phyloP scores from a whole-genome alignment of 805 yeast species.

The Dipodascus geniculatus region DNA sequence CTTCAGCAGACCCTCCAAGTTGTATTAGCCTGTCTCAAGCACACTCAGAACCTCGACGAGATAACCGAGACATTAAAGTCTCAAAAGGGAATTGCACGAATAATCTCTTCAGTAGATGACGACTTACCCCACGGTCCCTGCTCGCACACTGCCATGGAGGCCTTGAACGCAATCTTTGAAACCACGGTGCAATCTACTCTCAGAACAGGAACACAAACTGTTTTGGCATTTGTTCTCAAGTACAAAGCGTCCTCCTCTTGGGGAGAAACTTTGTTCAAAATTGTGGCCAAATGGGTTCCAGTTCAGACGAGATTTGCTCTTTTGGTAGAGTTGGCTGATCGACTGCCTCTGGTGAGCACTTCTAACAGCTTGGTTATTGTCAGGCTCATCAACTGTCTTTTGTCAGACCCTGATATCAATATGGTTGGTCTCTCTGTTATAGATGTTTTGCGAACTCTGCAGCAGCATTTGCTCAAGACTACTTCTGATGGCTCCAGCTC shows the following conservation, averaged over 20 bases:
- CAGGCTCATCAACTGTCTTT: slow-evolving; percentile 37
- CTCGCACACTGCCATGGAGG: slow-evolving; percentile 14
- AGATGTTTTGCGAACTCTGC: slow-evolving; percentile 49
- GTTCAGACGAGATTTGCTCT: slow-evolving; percentile 64
- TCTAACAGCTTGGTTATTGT: slow-evolving; percentile 28
- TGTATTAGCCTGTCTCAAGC: background rate
- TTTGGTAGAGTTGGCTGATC: slow-evolving; percentile 36
- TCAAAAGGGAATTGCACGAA: background rate
- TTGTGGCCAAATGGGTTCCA: slow-evolving; percentile 67
- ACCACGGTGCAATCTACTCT: slow-evolving; percentile 53
- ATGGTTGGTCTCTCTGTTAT: slow-evolving; percentile 80
- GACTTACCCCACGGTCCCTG: background rate
- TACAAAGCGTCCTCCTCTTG: slow-evolving; percentile 27
- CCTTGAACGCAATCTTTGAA: slow-evolving; percentile 51
- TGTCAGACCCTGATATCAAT: slow-evolving; percentile 60
- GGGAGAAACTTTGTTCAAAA: slow-evolving; percentile 47
- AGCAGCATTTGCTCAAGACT: slow-evolving; percentile 19
- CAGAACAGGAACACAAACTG: slow-evolving; percentile 40
- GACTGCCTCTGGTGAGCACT: slow-evolving; percentile 14
- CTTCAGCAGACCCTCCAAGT: background rate
- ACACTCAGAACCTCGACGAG: background rate
- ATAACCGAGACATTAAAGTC: background rate
- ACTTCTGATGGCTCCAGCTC: background rate
- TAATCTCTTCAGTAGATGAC: background rate
- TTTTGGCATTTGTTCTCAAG: slow-evolving; percentile 36